Evolutionary conservation across 257 asterid genomes (phyloP).

Genomic region (Nicotiana obtusifolia): DNA sequence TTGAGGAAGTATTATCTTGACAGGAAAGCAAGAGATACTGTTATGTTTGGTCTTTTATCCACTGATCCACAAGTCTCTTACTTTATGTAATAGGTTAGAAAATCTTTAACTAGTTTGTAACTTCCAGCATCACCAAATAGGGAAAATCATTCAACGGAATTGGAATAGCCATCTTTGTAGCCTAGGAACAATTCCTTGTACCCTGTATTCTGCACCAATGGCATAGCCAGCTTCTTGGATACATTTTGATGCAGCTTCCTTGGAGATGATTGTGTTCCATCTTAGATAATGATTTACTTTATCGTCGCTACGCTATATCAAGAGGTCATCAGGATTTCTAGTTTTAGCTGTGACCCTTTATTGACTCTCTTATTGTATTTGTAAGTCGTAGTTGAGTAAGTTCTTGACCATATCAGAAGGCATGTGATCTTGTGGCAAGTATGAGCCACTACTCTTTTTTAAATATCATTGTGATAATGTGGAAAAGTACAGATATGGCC

Average conservation of each 20-base stretch:
- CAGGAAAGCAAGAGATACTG: no score
- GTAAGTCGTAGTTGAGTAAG: neutral
- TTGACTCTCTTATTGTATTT: neutral
- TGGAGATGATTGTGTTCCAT: constrained; percentile 46
- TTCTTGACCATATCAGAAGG: neutral
- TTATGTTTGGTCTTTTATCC: constrained; percentile 16
- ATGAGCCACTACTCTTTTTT: neutral
- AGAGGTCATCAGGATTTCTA: constrained; percentile 40
- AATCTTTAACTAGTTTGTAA: no score
- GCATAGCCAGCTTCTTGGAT: constrained; percentile 48
- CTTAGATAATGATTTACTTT: constrained; percentile 46
- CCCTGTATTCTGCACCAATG: neutral
- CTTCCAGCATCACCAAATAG: no score
- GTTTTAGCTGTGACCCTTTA: neutral
- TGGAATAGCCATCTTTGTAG: no score
- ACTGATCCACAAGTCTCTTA: no score
- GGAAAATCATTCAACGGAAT: no score
- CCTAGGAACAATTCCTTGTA: no score
- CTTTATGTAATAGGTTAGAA: no score
- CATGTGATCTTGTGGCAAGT: neutral
- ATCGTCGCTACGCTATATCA: constrained; percentile 54
- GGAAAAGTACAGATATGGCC: neutral
- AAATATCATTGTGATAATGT: neutral
- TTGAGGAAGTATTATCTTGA: constrained; percentile 30
- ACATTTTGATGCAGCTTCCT: constrained; percentile 43